Evolutionary conservation across 495 filamentous ascomycete species (phyloP).

Genomic region (Daldinia childiae): DNA sequence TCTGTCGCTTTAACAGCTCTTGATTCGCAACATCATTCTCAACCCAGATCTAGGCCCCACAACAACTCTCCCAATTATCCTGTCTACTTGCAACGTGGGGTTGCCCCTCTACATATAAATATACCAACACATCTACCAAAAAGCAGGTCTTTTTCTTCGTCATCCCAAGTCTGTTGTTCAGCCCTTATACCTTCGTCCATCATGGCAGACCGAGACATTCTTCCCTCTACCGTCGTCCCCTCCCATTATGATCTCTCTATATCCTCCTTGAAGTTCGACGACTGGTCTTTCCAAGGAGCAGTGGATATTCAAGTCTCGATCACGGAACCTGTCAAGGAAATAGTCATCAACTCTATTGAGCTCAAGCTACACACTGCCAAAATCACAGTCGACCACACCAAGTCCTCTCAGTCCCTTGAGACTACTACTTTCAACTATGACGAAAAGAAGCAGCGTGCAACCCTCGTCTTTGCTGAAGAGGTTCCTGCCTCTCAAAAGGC

Average conservation of each 20-base stretch:
- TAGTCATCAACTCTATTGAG: conserved; percentile 78
- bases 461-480: conserved; percentile 74
- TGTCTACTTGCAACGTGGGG: conserved; percentile 15
- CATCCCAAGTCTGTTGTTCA: conserved; percentile 38
- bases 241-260: conserved; percentile 86
- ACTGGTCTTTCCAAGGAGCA: conserved; percentile 83
- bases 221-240: conserved; percentile 76
- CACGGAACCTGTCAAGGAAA: conserved; percentile 68
- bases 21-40: conserved; percentile 38
- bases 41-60: conserved; percentile 32
- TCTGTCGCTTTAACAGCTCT: conserved; percentile 28
- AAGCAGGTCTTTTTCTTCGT: conserved; percentile 42
- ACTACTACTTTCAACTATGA: conserved; percentile 78
- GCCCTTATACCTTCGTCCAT: conserved; percentile 49
- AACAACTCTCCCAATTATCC: conserved; percentile 13
- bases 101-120: conserved; percentile 22
- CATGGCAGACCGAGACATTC: conserved; percentile 64
- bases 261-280: conserved; percentile 77
- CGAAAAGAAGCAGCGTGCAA: conserved; percentile 79
- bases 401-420: conserved; percentile 61
- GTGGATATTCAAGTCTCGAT: conserved; percentile 71
- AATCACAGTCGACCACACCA: conserved; percentile 55
- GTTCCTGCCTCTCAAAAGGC: conserved; percentile 69
- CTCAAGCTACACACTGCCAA: conserved; percentile 67
- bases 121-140: conserved; percentile 4